Evolutionary conservation across 257 asterid genomes (phyloP).

Genomic region (Scutellaria baicalensis): DNA sequence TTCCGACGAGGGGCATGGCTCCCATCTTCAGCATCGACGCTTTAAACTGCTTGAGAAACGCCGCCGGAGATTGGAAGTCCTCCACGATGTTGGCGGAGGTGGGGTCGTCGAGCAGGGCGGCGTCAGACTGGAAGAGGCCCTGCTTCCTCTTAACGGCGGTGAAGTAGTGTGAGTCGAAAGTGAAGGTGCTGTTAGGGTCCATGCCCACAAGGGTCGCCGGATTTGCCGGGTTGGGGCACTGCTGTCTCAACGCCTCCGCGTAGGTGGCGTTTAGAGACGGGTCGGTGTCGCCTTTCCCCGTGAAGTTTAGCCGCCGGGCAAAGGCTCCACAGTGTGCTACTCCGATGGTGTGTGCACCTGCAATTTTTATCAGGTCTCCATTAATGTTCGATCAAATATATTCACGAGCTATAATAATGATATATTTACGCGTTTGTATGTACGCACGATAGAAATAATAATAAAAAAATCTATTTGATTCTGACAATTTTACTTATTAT

Average conservation of each 20-base stretch:
- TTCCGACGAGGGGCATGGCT: conserved; percentile 31
- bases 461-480: no score
- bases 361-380: no score
- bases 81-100: conserved; percentile 12
- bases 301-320: conserved; percentile 48
- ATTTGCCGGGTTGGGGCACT: conserved; percentile 22
- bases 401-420: no score
- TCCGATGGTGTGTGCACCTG: conserved; percentile 65
- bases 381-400: no score
- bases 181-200: conserved; percentile 41
- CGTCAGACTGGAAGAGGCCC: conserved; percentile 48
- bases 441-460: no score
- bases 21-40: conserved; percentile 55
- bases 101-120: conserved; percentile 34
- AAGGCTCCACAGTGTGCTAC: conserved; percentile 48
- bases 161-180: conserved; percentile 35
- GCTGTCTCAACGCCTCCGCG: conserved; percentile 17
- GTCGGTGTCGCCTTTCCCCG: conserved; percentile 44
- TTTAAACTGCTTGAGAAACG: conserved; percentile 24
- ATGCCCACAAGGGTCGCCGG: conserved; percentile 30
- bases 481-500: no score
- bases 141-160: conserved; percentile 19
- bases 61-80: conserved; percentile 10
- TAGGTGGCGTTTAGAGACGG: conserved; percentile 36
- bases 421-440: no score